Evolutionary conservation across 1,139 yeast genomes (phyloP).

Genomic region (Candida sojae): DNA sequence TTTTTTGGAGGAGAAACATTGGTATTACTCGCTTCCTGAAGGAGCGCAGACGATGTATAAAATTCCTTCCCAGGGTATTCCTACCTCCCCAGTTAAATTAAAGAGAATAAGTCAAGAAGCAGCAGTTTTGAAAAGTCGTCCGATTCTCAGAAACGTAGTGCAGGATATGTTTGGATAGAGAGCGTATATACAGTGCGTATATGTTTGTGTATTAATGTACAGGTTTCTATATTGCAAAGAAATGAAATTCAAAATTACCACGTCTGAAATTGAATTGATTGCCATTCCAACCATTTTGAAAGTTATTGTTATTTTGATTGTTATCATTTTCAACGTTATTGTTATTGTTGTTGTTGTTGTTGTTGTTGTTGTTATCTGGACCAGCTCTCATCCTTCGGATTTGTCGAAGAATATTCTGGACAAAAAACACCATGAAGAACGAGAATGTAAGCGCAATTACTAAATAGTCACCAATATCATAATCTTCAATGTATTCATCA

Average conservation of each 20-base stretch:
- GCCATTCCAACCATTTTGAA: conserved; percentile 11
- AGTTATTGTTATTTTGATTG: conserved; percentile 3
- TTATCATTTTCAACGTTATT: conserved; percentile 1
- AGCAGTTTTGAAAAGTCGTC: conserved; percentile 20
- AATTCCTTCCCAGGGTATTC: conserved; percentile 13
- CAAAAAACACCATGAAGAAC: conserved; percentile 30
- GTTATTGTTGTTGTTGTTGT: conserved; percentile 8
- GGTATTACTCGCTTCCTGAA: conserved; percentile 62
- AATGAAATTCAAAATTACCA: conserved; percentile 39
- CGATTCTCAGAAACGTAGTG: conserved; percentile 27
- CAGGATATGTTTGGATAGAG: conserved; percentile 15
- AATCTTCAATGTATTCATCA: conserved; percentile 20
- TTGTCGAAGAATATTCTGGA: conserved; percentile 31
- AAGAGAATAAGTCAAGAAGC: conserved; percentile 7
- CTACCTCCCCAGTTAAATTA: conserved; percentile 7
- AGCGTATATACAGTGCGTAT: neutral
- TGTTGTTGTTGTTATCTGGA: conserved; percentile 8
- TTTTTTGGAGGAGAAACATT: conserved; percentile 56
- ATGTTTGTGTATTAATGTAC: conserved; percentile 1
- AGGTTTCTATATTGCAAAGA: conserved; percentile 32
- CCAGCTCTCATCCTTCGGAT: conserved; percentile 25
- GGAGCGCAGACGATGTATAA: conserved; percentile 42
- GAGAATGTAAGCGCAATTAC: conserved; percentile 31
- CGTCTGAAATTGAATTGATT: conserved; percentile 22
- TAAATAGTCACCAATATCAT: conserved; percentile 36